Conservation (phyloP, 2,329 filamentous ascomycete genomes). For the Fusarium armeniacum region DNA sequence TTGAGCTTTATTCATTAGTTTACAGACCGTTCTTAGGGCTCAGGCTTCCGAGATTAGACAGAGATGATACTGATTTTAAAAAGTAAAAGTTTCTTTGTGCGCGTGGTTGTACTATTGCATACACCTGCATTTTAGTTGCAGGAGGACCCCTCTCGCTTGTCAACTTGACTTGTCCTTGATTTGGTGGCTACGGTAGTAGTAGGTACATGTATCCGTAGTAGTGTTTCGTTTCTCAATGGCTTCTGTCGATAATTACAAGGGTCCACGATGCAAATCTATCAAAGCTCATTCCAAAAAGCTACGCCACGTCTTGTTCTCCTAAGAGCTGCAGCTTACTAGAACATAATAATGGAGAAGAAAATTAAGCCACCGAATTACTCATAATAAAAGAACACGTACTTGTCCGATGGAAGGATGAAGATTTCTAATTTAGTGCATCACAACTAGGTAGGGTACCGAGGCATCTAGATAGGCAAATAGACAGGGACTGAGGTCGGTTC, state of each 20-base stretch:
- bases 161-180: slow-evolving; percentile 14
- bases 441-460: not conserved
- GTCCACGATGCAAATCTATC: slow-evolving; percentile 11
- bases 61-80: slow-evolving; percentile 12
- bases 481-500: slow-evolving; percentile 11
- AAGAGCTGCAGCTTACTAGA: slow-evolving; percentile 17
- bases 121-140: slow-evolving; percentile 36
- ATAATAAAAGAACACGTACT: slow-evolving; percentile 8
- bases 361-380: slow-evolving; percentile 15
- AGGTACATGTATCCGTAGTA: slow-evolving; percentile 21
- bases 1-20: slow-evolving; percentile 7
- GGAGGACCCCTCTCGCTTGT: slow-evolving; percentile 36
- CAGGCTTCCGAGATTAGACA: not conserved
- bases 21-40: slow-evolving; percentile 7
- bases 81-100: slow-evolving; percentile 9
- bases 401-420: slow-evolving; percentile 10
- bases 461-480: not conserved
- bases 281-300: slow-evolving; percentile 39
- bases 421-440: slow-evolving; percentile 9
- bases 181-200: slow-evolving; percentile 30
- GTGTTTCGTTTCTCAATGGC: slow-evolving; percentile 44
- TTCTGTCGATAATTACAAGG: slow-evolving; percentile 24
- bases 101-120: slow-evolving; percentile 16
- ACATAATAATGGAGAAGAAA: slow-evolving; percentile 7
- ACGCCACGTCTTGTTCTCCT: slow-evolving; percentile 17